phyloP scores from a whole-genome alignment of 139 green algal genomes.

The Auxenochlorella protothecoides region DNA sequence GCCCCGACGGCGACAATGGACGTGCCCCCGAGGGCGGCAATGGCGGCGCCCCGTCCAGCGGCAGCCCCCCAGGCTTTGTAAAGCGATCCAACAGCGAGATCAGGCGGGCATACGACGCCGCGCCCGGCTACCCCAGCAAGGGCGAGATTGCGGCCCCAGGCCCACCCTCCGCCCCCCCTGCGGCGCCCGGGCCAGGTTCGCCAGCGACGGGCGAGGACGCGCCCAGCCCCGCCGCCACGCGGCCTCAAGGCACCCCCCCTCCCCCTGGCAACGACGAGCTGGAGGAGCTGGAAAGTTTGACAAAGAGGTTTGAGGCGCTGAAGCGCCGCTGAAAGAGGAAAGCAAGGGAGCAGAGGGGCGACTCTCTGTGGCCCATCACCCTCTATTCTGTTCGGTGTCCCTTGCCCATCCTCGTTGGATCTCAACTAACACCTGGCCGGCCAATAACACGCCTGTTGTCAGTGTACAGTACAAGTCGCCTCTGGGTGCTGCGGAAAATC shows the following conservation, averaged over 20 bases:
- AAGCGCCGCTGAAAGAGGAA: constrained; percentile 23
- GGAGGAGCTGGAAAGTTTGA: constrained; percentile 30
- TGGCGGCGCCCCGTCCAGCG: not conserved
- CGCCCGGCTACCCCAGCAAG: constrained; percentile 42
- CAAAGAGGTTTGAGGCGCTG: constrained; percentile 43
- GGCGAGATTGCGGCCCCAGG: not conserved
- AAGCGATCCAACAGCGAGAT: constrained; percentile 23
- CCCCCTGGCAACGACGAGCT: constrained; percentile 20
- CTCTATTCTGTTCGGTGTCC: too few species aligned
- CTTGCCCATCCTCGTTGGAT: too few species aligned
- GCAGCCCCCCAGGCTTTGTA: not conserved
- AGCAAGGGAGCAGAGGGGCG: too few species aligned
- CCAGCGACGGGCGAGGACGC: too few species aligned
- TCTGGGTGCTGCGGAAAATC: too few species aligned
- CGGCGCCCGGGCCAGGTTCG: not conserved
- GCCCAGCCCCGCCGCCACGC: not conserved
- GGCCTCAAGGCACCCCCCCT: not conserved
- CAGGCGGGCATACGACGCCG: constrained; percentile 44
- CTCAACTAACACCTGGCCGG: not conserved
- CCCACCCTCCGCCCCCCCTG: constrained; percentile 9
- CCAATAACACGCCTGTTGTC: too few species aligned
- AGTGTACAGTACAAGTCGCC: too few species aligned
- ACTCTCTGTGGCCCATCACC: too few species aligned
- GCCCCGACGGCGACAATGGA: not conserved
- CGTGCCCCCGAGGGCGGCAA: not conserved